Percentiles rank a stretch among this genome's conserved stretches.
Conservation (phyloP, 768 basidiomycete genomes). For the Polyporus arcularius region DNA sequence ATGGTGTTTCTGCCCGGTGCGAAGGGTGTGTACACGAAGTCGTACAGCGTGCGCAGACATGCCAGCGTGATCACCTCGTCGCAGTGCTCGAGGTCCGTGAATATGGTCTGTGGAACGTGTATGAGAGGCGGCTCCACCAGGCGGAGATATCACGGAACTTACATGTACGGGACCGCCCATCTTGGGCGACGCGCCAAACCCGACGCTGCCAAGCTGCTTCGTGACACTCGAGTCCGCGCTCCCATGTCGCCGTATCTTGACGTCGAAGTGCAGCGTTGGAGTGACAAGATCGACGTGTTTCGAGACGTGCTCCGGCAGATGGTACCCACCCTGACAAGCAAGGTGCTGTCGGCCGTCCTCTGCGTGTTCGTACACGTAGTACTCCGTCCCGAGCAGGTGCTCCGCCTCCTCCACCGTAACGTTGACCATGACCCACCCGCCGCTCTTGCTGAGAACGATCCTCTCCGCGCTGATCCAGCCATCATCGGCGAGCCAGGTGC, state of each 20-base stretch:
- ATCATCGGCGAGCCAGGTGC: conserved; percentile 42
- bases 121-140: neutral
- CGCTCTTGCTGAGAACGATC: conserved; percentile 40
- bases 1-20: conserved; percentile 31
- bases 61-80: conserved; percentile 29
- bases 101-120: conserved; percentile 1
- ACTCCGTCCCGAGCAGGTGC: conserved; percentile 46
- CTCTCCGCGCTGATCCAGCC: conserved; percentile 41
- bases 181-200: neutral
- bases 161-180: neutral
- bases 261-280: conserved; percentile 70
- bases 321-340: conserved; percentile 60
- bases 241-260: conserved; percentile 40
- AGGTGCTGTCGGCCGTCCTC: conserved; percentile 53
- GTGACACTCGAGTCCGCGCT: conserved; percentile 10
- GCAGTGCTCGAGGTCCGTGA: conserved; percentile 27
- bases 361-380: conserved; percentile 49
- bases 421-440: conserved; percentile 47
- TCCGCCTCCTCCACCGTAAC: conserved; percentile 49
- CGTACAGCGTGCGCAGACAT: conserved; percentile 35
- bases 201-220: conserved; percentile 11
- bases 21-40: conserved; percentile 27
- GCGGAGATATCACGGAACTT: neutral
- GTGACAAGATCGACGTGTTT: conserved; percentile 67
- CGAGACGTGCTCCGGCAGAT: conserved; percentile 58